Evolutionary conservation across 495 filamentous ascomycete genomes (phyloP).

Genomic region (Parmelia sp.): DNA sequence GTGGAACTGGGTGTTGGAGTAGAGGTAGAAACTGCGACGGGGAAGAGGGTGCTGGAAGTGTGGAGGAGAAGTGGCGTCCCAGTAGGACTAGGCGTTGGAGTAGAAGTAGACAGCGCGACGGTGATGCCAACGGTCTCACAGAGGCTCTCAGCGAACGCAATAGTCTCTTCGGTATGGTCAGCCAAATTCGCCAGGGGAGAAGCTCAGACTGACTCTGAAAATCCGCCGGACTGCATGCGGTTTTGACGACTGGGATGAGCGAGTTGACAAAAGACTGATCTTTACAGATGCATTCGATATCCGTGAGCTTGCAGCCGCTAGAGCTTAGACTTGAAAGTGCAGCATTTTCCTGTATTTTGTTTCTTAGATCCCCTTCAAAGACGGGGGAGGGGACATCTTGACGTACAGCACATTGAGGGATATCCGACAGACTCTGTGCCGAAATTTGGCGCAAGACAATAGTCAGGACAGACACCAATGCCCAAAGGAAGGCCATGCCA

Average conservation of each 20-base stretch:
- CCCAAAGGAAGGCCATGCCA: neutral
- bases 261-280: slow-evolving; percentile 15
- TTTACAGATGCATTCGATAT: slow-evolving; percentile 19
- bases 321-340: slow-evolving; percentile 14
- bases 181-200: neutral
- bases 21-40: neutral
- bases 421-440: slow-evolving; percentile 5
- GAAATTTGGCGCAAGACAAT: neutral
- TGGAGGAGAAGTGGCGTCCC: neutral
- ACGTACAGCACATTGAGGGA: slow-evolving; percentile 18
- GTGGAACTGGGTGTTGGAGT: neutral
- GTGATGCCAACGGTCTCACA: slow-evolving; percentile 10
- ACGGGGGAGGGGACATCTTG: neutral
- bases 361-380: slow-evolving; percentile 4
- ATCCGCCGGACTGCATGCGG: slow-evolving; percentile 16
- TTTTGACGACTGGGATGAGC: slow-evolving; percentile 14
- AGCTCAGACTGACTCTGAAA: slow-evolving; percentile 8
- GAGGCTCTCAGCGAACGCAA: neutral
- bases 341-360: slow-evolving; percentile 5
- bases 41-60: slow-evolving; percentile 1
- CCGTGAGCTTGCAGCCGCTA: slow-evolving; percentile 17
- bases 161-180: neutral
- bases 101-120: neutral
- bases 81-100: neutral
- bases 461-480: neutral